Evolutionary conservation across 1,284 basidiomycete species (phyloP), one percentile per base, ranked within the genome.

Genomic region (Rhodotorula mucilaginosa): DNA sequence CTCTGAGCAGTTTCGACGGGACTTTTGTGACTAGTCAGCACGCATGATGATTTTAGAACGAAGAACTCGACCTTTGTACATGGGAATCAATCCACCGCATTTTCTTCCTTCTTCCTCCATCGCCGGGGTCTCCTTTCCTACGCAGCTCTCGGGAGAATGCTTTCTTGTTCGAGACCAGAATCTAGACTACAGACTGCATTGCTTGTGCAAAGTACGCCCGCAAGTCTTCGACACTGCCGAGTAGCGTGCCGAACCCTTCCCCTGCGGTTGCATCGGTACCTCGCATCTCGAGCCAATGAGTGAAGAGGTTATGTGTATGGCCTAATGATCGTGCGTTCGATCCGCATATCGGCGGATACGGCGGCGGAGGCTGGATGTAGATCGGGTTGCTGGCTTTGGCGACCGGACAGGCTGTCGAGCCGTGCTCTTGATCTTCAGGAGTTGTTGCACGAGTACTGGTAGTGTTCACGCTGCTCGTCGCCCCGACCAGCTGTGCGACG

Each of bases 241-340:
- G 44, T 16, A 61, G 58, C 49, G 19, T 60, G 21, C 59, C 59
- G 21, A 57, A 61, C 46, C 52, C 44, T 23, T 57, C 23, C n/a
- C 16, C 26, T 6, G 12, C 39, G 12, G 3, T 8, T 13, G n/a
- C n/a, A 1, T 16, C 23, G 61, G 29, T 34, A 70, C 1, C n/a
- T 51, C 21, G 10, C 88, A 89, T 88, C 23, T 81, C 80, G 58
- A 90, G 87, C 76, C 87, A 90, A 57, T 81, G 79, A 29, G 81
- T 79, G 87, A 89, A 88, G 54, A 90, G 80, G 77, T 90, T 90
- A 74, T 87, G 84, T 47, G 70, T 78, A 54, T 86, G 77, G 10
- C 85, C 84, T 29, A 76, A 69, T 64, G 79, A 80, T 57, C 73
- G 78, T 16, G 87, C 86, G 23, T 75, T 78, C 13, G 78, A 71